These are phyloP conservation scores for Rhamnella rubrinervis DNA, from an alignment of 331 rosid species.

Conservation along the genomic window DNA sequence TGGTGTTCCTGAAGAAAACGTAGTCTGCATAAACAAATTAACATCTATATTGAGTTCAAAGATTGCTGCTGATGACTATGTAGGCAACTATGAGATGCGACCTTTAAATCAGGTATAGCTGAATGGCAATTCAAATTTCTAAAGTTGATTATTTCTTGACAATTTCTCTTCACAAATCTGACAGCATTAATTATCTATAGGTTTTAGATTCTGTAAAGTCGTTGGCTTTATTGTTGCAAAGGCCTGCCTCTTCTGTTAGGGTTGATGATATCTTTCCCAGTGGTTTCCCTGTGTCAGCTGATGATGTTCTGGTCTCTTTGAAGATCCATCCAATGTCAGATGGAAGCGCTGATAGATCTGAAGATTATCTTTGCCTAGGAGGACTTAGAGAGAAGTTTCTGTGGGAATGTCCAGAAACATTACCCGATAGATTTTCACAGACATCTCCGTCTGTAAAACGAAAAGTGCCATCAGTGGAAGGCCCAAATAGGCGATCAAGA, in stretches of 20 bases:
- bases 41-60: conserved; percentile 55
- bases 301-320: conserved; percentile 42
- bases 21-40: conserved; percentile 52
- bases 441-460: conserved; percentile 58
- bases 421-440: conserved; percentile 78
- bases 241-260: conserved; percentile 49
- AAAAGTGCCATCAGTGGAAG: conserved; percentile 69
- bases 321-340: conserved; percentile 54
- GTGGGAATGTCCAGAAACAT: conserved; percentile 95
- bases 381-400: conserved; percentile 71
- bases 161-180: conserved; percentile 21
- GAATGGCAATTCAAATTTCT: conserved; percentile 18
- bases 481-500: conserved; percentile 69
- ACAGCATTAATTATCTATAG: conserved; percentile 44
- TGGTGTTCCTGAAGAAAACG: conserved; percentile 62
- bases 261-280: conserved; percentile 41
- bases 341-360: conserved; percentile 51
- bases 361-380: conserved; percentile 52
- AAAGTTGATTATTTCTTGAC: conserved; percentile 5
- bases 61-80: conserved; percentile 42
- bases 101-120: conserved; percentile 55
- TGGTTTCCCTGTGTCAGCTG: conserved; percentile 36
- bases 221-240: conserved; percentile 62
- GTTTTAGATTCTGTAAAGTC: conserved; percentile 61
- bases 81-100: conserved; percentile 46